Evolutionary conservation across 1,284 basidiomycete genomes (phyloP), one percentile per base, ranked within the genome.

Genomic region (Vanrija pseudolonga): DNA sequence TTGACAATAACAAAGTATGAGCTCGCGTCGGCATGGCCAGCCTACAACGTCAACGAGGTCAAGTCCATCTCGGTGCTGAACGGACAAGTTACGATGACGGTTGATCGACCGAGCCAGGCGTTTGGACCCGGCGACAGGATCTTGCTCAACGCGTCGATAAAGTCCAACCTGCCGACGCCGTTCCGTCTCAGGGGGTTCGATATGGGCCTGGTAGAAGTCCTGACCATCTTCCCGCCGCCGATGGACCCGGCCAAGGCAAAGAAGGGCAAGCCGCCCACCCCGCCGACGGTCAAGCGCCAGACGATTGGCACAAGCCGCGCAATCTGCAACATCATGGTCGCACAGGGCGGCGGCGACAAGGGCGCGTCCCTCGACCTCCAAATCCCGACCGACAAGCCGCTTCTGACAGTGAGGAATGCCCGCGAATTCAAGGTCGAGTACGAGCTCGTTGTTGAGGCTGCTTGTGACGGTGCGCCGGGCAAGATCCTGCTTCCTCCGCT

Each of bases 1-100:
- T 85, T 94, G 48, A 83, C 85, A 57, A 88, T 94, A 64, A 87
- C 89, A 78, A 93, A 93, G 73, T 89, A 93, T 67, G 90, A 93
- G 59, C 76, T 92, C 8, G 89, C 92, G 63, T 88, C 89, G 3
- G 86, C 88, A 3, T 94, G 90, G 90, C 90, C 90, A 0, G 80
- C 90, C 42, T 93, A 92, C 71, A 83, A 84, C 50, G 84, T 88
- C 64, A 83, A 83, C 6, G 89, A 93, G 67, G 82, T 81, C 36
- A 84, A 87, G n/a, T 80, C 82, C n/a, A 76, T 83, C 9, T 45
- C 53, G 12, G 70, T 79, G 1, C 80, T 84, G 55, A 84, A 88
- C 7, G 85, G 85, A 20, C 51, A 54, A 18, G 81, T 90, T 18
- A 84, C 81, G 17, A 81, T 93, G 57, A 83, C 81, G 39, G 85